These are phyloP conservation scores for Suillus subalutaceus DNA, from an alignment of 768 basidiomycete species.

Conservation along the genomic window DNA sequence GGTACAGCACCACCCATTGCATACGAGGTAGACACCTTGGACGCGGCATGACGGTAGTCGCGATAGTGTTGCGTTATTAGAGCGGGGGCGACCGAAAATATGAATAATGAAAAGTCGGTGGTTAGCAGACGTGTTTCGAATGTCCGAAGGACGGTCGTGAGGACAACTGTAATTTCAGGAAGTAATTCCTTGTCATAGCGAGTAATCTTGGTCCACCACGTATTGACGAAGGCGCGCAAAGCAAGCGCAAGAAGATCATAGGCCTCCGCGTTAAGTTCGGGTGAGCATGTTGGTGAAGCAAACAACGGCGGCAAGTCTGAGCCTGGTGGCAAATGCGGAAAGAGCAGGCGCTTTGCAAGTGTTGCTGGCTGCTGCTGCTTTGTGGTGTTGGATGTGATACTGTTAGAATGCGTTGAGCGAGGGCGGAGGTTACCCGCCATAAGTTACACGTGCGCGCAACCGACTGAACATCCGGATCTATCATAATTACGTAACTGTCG, in stretches of 20 bases:
- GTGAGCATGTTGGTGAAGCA: constrained; percentile 41
- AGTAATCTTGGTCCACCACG: constrained; percentile 86
- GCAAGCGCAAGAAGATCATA: constrained; percentile 83
- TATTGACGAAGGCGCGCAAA: constrained; percentile 75
- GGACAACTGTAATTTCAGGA: constrained; percentile 64
- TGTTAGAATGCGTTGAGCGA: constrained; percentile 26
- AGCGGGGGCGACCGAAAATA: constrained; percentile 63
- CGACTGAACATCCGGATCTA: too few relatives aligned
- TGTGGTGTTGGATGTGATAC: constrained; percentile 20
- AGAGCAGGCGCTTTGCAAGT: constrained; percentile 63
- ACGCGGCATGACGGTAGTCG: constrained; percentile 72
- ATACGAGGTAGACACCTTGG: constrained; percentile 70
- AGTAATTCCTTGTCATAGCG: constrained; percentile 84
- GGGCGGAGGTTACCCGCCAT: constrained; percentile 12
- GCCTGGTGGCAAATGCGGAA: constrained; percentile 51
- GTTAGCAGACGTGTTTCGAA: constrained; percentile 61
- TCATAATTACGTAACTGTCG: neutral
- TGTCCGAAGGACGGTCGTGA: constrained; percentile 57
- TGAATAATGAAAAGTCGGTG: constrained; percentile 60
- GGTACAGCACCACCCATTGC: constrained; percentile 66
- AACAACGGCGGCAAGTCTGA: constrained; percentile 58
- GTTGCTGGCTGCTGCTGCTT: constrained; percentile 31
- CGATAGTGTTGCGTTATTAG: constrained; percentile 75
- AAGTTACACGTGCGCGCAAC: neutral
- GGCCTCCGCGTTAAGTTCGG: constrained; percentile 55